Evolutionary conservation across 208 protist species (phyloP), one percentile per base, ranked within the genome.

Genomic region (Blechomonas ayalai): DNA sequence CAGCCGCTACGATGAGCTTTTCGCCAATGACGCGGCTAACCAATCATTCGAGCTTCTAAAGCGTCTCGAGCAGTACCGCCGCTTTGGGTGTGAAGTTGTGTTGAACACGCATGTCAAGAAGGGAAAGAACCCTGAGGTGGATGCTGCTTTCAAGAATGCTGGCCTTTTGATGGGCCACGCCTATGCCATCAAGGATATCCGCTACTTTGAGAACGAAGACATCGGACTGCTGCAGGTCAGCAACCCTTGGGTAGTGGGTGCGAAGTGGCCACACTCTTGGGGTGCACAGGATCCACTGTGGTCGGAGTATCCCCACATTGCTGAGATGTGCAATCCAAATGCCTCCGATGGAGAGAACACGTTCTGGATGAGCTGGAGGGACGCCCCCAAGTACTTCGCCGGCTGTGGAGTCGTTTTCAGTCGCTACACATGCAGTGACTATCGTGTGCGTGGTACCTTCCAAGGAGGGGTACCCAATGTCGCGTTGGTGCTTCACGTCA

Each of bases 331-430:
- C n/a, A n/a, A n/a, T n/a, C n/a, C n/a, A n/a, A n/a, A n/a, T n/a
- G n/a, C n/a, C n/a, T n/a, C n/a, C n/a, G 31, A 34, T 34, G 31
- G 49, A 16, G 57, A 61, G n/a, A 51, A 55, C 29, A 45, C 32
- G 7, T 33, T 86, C 34, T 90, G 68, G 67, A 33, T 90, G 24
- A 69, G 67, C 27, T 82, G 68, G 76, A 44, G 28, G n/a, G 73
- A 83, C 36, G 73, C 63, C 42, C 32, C 54, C 24, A 39, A 75
- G 33, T 74, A 67, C 49, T 92, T 92, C 50, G 68, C 84, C 52
- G 75, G 74, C 46, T 76, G 67, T 25, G 63, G 74, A 35, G 63
- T 91, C 5, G 34, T 58, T 50, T 67, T 63, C 51, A 16, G 37
- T 19, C 48, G 19, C 20, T 16, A 13, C n/a, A 19, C 4, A 4